phyloP scores from a whole-genome alignment of 2,329 filamentous ascomycete genomes.

The Fusarium sp. region DNA sequence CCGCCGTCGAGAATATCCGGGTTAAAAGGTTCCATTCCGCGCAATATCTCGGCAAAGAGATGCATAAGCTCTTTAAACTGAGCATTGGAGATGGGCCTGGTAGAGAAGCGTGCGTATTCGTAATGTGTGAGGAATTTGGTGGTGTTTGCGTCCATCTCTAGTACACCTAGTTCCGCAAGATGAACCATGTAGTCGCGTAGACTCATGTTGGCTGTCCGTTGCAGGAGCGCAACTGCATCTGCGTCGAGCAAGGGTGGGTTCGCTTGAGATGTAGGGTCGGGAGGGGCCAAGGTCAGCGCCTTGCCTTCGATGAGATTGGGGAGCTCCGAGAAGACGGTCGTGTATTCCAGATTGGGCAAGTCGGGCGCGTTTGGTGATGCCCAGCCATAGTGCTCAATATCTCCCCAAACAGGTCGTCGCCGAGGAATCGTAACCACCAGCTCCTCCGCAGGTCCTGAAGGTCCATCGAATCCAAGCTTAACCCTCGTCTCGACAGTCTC shows the following conservation, averaged over 20 bases:
- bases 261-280: slow-evolving; percentile 52
- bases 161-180: slow-evolving; percentile 71
- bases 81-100: slow-evolving; percentile 68
- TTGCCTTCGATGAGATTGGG: slow-evolving; percentile 92
- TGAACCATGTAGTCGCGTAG: slow-evolving; percentile 80
- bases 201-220: slow-evolving; percentile 73
- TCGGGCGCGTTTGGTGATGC: slow-evolving; percentile 78
- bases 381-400: slow-evolving; percentile 89
- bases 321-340: slow-evolving; percentile 80
- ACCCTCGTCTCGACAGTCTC: slow-evolving; percentile 32
- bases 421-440: slow-evolving; percentile 58
- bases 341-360: slow-evolving; percentile 82
- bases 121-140: slow-evolving; percentile 76
- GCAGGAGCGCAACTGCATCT: slow-evolving; percentile 73
- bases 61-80: slow-evolving; percentile 83
- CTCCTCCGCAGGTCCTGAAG: slow-evolving; percentile 49
- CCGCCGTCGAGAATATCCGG: slow-evolving; percentile 57
- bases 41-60: slow-evolving; percentile 80
- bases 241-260: slow-evolving; percentile 64
- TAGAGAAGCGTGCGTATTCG: slow-evolving; percentile 85
- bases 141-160: slow-evolving; percentile 55
- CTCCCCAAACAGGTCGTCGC: slow-evolving; percentile 72
- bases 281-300: slow-evolving; percentile 82
- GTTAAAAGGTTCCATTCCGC: slow-evolving; percentile 73
- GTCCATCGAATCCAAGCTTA: slow-evolving; percentile 46